Evolutionary conservation across 1,284 basidiomycete species (phyloP).

Genomic region (Pseudozyma flocculosa): DNA sequence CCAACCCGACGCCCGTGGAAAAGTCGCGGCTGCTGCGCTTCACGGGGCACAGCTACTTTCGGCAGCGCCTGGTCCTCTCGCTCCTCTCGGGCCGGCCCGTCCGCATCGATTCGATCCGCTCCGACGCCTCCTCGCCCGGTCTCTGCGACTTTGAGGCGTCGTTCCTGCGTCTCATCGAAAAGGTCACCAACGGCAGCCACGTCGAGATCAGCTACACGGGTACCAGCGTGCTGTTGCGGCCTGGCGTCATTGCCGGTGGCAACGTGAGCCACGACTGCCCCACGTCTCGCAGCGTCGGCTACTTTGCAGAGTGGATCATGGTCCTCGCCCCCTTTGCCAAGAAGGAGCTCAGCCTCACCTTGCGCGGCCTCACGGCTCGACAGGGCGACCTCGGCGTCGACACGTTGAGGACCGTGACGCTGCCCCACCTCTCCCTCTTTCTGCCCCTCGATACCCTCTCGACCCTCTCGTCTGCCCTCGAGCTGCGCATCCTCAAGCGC

Average conservation of each 20-base stretch:
- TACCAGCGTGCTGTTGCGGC: constrained; percentile 70
- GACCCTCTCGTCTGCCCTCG: constrained; percentile 45
- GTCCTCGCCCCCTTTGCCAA: constrained; percentile 93
- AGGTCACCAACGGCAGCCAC: constrained; percentile 87
- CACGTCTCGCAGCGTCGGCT: constrained; percentile 81
- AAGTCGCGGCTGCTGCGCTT: constrained; percentile 60
- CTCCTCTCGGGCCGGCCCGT: constrained; percentile 84
- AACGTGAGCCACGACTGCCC: constrained; percentile 81
- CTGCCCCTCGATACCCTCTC: constrained; percentile 34
- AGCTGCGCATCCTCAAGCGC: constrained; percentile 79
- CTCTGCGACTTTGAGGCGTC: constrained; percentile 92
- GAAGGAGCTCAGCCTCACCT: constrained; percentile 75
- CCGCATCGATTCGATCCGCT: constrained; percentile 82
- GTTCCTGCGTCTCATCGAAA: constrained; percentile 83
- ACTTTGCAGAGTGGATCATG: constrained; percentile 87
- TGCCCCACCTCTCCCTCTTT: constrained; percentile 88
- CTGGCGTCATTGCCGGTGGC: constrained; percentile 87
- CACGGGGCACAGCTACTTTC: constrained; percentile 79
- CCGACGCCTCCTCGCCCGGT: constrained; percentile 91
- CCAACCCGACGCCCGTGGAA: too few species aligned
- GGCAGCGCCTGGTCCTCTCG: constrained; percentile 82
- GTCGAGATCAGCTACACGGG: constrained; percentile 93
- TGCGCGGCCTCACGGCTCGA: constrained; percentile 88
- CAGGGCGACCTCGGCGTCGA: constrained; percentile 65
- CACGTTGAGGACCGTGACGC: constrained; percentile 83